Base-by-base conservation (phyloP, 2,329 filamentous ascomycete genomes). In the Zymoseptoria brevis region DNA sequence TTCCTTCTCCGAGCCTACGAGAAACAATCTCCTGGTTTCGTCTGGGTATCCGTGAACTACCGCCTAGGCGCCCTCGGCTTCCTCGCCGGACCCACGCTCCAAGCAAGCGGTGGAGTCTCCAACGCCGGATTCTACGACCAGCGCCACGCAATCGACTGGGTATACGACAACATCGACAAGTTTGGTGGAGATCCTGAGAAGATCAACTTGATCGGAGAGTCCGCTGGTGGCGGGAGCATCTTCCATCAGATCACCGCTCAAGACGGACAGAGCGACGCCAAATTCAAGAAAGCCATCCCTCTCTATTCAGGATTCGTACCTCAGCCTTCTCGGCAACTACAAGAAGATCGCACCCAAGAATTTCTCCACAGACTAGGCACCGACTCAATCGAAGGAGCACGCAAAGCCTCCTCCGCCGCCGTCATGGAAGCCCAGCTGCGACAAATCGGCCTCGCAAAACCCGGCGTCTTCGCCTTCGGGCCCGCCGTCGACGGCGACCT, bases 101-200 rank as follows among this genome's bases (percentile, higher is more conserved):
- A 76, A 30, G 63, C 68, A n/a, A 71, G 76, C 60, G 63, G 57
- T 16, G 79, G 78, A 3, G 74, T 73, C 3, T 71, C 78, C 2
- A 83, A 83, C 64, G 76, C 75, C 8, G 81, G 75, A 2, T 70
- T 83, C 0, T 73, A 77, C 56, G 81, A 84, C 60, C 82, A 85
- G 66, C 75, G 80, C 11, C 72, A 83, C 19, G 81, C 81, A 22
- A 71, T 86, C 7, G 73, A 83, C 64, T 86, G 83, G 83, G 75
- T 85, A 0, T 72, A 73, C 2, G 19, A 49, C 2, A 54, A 69
- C 71, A 78, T 63, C 69, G 76, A 9, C 16, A 65, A 66, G 50
- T 85, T 85, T 63, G 82, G 83, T 8, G 82, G 82, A 11, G 78
- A 84, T 66, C 67, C 68, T 3, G 64, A 65, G n/a, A 66, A 60